Evolutionary conservation across 768 basidiomycete species (phyloP).

Genomic region (Boletus coccyginus): DNA sequence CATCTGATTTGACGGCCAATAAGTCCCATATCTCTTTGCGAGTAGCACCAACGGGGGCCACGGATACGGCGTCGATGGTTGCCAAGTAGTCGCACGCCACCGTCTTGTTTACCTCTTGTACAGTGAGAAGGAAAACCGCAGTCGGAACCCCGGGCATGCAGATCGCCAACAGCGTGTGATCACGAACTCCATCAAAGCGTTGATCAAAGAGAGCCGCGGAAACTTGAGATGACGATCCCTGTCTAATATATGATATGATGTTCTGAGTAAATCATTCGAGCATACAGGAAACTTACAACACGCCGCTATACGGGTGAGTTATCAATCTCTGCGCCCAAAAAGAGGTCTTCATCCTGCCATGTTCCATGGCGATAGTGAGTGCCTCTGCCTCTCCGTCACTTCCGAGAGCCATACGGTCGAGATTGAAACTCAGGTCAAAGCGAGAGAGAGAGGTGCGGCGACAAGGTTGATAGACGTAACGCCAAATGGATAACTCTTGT

Average conservation of each 20-base stretch:
- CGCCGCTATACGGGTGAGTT: slow-evolving; percentile 43
- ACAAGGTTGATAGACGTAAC: slow-evolving; percentile 56
- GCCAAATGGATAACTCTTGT: slow-evolving; percentile 62
- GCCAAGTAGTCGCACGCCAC: slow-evolving; percentile 41
- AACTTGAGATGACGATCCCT: slow-evolving; percentile 31
- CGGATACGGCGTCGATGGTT: slow-evolving; percentile 46
- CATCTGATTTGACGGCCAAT: slow-evolving; percentile 57
- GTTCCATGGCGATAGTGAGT: slow-evolving; percentile 43
- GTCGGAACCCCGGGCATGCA: slow-evolving; percentile 48
- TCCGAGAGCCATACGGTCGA: slow-evolving; percentile 71
- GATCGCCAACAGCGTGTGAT: slow-evolving; percentile 54
- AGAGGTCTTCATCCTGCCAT: slow-evolving; percentile 65
- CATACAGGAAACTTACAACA: slow-evolving; percentile 45
- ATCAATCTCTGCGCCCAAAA: slow-evolving; percentile 71
- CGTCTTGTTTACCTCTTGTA: slow-evolving; percentile 37
- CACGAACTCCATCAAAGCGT: slow-evolving; percentile 53
- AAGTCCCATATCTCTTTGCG: slow-evolving; percentile 67
- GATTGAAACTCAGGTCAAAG: slow-evolving; percentile 55
- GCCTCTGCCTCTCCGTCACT: slow-evolving; percentile 44
- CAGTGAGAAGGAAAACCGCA: slow-evolving; percentile 48
- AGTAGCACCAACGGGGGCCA: slow-evolving; percentile 58
- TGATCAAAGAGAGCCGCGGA: slow-evolving; percentile 61
- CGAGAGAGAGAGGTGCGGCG: slow-evolving; percentile 45
- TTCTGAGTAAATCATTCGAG: background rate
- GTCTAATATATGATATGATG: slow-evolving; percentile 12